Evolutionary conservation across 371 early-diverging fungal genomes (phyloP).

Genomic region (Mucor saturninus): DNA sequence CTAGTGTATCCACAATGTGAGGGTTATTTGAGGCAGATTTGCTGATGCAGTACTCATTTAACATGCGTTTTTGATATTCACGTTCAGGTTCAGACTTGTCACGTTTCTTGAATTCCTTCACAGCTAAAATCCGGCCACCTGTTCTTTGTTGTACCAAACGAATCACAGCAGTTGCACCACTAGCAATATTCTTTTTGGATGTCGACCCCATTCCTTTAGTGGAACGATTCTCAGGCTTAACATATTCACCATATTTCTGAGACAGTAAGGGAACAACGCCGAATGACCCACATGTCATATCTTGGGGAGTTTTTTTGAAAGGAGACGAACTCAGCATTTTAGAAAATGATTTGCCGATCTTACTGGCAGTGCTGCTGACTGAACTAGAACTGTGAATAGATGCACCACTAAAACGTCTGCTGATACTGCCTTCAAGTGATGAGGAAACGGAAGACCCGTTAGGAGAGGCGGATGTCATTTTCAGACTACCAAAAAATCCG

Average conservation of each 20-base stretch:
- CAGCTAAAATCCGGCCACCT: conserved; percentile 40
- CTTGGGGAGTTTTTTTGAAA: conserved; percentile 12
- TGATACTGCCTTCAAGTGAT: conserved; percentile 7
- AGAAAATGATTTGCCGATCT: conserved; percentile 27
- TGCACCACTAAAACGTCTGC: conserved; percentile 13
- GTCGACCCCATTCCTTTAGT: conserved; percentile 38
- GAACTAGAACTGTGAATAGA: conserved; percentile 29
- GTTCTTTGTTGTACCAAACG: conserved; percentile 37
- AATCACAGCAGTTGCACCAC: conserved; percentile 56
- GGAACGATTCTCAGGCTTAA: conserved; percentile 36
- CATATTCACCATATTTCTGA: conserved; percentile 46
- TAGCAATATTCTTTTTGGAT: conserved; percentile 46
- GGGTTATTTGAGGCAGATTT: conserved; percentile 64
- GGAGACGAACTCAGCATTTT: conserved; percentile 18
- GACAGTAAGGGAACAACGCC: conserved; percentile 28
- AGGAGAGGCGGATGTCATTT: conserved; percentile 24
- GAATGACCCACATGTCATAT: conserved; percentile 28
- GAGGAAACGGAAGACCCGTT: not conserved
- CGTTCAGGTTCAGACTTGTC: conserved; percentile 62
- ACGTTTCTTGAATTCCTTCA: conserved; percentile 70
- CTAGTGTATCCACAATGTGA: conserved; percentile 74
- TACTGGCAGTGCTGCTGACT: conserved; percentile 27
- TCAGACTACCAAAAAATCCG: conserved; percentile 23
- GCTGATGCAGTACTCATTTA: conserved; percentile 78
- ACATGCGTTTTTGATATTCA: conserved; percentile 71